A percentile compares a stretch with the other conserved stretches of the same genome.
phyloP scores from a whole-genome alignment of 73 alveolate genomes.

The Effrenium voratum region DNA sequence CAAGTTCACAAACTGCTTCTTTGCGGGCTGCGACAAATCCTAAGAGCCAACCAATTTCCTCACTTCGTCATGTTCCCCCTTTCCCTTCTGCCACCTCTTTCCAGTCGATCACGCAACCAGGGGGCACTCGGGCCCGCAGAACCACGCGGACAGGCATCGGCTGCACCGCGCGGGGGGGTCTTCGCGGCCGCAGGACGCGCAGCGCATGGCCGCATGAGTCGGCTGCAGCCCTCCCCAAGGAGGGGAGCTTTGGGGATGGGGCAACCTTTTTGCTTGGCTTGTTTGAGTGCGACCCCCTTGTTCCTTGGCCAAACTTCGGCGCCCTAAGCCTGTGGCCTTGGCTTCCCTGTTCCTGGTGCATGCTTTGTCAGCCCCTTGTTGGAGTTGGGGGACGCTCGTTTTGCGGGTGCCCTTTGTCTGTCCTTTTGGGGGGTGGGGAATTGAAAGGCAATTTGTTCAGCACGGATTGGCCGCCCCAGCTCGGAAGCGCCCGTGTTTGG shows the following conservation, averaged over 20 bases:
- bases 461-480: no score
- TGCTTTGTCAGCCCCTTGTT: neutral
- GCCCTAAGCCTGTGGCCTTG: neutral
- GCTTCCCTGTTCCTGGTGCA: neutral
- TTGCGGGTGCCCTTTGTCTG: no score
- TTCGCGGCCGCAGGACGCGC: neutral
- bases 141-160: slow-evolving; percentile 6
- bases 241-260: neutral
- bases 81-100: no score
- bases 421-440: no score
- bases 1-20: no score
- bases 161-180: slow-evolving; percentile 80
- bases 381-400: no score
- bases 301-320: neutral
- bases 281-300: neutral
- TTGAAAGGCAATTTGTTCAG: no score
- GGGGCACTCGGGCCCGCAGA: slow-evolving; percentile 75
- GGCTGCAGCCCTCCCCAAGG: neutral
- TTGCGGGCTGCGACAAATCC: no score
- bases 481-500: no score
- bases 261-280: neutral
- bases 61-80: no score
- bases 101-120: no score
- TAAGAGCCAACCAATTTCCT: no score
- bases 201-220: neutral